Evolutionary conservation across 2,329 filamentous ascomycete genomes (phyloP).

Genomic region (Nigrospora sphaerica): DNA sequence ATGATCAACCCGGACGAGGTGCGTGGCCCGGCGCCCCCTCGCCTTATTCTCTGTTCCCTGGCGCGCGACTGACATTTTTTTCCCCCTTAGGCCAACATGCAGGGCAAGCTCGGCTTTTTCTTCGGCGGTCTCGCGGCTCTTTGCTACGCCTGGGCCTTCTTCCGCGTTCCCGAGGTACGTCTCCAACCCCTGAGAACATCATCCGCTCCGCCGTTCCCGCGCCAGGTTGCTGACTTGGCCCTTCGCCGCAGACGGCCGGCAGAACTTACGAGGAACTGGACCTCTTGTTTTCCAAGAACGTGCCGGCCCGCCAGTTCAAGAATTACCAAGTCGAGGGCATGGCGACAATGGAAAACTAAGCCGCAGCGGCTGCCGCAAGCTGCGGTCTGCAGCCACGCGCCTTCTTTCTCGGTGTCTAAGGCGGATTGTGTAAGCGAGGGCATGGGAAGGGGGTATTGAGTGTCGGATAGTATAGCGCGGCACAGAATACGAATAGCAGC

Average conservation of each 20-base stretch:
- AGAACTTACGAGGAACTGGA: constrained; percentile 24
- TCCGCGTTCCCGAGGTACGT: constrained; percentile 19
- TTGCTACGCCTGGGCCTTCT: constrained; percentile 28
- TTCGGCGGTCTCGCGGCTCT: constrained; percentile 28
- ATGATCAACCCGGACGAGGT: constrained; percentile 33
- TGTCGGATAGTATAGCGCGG: too few species aligned
- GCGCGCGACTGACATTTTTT: not conserved
- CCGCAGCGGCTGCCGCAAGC: not conserved
- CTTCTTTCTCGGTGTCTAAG: too few species aligned
- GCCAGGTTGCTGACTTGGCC: not conserved
- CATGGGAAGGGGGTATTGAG: too few species aligned
- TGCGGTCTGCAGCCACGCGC: too few species aligned
- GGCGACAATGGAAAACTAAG: not conserved
- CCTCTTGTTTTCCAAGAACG: constrained; percentile 20
- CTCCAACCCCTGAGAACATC: too few species aligned
- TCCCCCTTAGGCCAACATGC: constrained; percentile 25
- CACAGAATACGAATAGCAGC: too few species aligned
- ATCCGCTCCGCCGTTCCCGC: too few species aligned
- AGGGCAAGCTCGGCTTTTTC: constrained; percentile 33
- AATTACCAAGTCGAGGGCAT: constrained; percentile 15
- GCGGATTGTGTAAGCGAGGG: too few species aligned
- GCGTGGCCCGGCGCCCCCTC: not conserved
- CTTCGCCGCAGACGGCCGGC: constrained; percentile 4
- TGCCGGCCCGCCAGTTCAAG: constrained; percentile 23
- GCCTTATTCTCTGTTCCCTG: not conserved